Conservation (phyloP, 352 stramenopile species). For the Pythium chondricola region DNA sequence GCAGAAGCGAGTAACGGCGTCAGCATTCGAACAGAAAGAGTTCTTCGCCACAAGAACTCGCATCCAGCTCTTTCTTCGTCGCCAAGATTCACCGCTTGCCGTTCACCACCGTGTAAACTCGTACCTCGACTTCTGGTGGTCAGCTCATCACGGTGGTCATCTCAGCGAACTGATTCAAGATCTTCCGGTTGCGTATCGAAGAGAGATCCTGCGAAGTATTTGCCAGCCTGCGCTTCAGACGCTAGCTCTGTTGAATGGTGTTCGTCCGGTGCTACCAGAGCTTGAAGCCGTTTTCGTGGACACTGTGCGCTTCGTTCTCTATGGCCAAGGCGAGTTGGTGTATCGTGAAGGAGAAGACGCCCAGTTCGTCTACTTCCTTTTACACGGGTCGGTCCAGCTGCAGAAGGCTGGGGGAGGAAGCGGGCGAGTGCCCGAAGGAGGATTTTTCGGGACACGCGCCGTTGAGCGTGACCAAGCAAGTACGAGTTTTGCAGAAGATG, state of each 20-base stretch:
- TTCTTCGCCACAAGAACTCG: constrained; percentile 35
- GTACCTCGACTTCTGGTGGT: constrained; percentile 50
- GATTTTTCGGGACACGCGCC: constrained; percentile 29
- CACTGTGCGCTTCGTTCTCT: constrained; percentile 31
- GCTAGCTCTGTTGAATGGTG: constrained; percentile 20
- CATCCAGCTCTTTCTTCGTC: constrained; percentile 40
- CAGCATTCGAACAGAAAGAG: constrained; percentile 43
- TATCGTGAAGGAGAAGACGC: constrained; percentile 29
- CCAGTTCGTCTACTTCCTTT: constrained; percentile 23
- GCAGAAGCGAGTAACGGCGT: constrained; percentile 44
- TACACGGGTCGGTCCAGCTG: constrained; percentile 17
- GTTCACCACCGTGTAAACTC: constrained; percentile 40
- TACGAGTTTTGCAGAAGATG: constrained; percentile 21
- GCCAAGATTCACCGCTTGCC: constrained; percentile 29
- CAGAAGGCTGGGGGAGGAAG: constrained; percentile 13
- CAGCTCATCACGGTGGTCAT: constrained; percentile 29
- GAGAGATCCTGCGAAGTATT: constrained; percentile 36
- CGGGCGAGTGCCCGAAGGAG: constrained; percentile 21
- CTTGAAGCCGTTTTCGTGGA: constrained; percentile 34
- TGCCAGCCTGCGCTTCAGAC: constrained; percentile 34
- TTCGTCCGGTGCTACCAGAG: constrained; percentile 21
- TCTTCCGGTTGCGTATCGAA: constrained; percentile 24
- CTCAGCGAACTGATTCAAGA: constrained; percentile 29
- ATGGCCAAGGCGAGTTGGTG: constrained; percentile 33
- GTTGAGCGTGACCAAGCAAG: constrained; percentile 14